Base-by-base conservation (phyloP, 257 asterid species). In the Scutellaria minor region DNA sequence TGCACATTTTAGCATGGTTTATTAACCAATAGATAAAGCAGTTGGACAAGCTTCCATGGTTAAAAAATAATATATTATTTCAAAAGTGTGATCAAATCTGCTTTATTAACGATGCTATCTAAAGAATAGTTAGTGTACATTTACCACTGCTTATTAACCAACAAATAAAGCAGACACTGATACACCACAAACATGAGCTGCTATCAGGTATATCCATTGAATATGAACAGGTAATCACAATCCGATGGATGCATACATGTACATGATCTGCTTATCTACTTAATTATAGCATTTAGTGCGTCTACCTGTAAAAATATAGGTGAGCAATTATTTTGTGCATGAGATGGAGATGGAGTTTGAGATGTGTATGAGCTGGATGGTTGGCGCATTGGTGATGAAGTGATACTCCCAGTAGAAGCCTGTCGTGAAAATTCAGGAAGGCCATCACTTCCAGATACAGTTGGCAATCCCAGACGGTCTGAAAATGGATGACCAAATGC, bases 401-500 rank as follows among this genome's bases (percentile, higher is more conserved):
- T 79, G 48, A 85, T 71, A 72, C 85, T 89, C 78, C 93, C 97
- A 9, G 85, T 66, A 52, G 98, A 94, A 77, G 89, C 74, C 81
- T 94, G 99, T 67, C 93, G 83, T 68, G 91, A 54, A 74, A 91
- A 88, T 72, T 91, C 98, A 24, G 96, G 87, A 72, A 79, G 54
- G 82, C 80, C 66, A 51, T 89, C 90, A 77, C 83, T 85, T 79
- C 91, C 98, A 72, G 93, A 82, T 68, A 86, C 75, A 68, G 90
- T 83, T 67, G 99, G 97, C 69, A 86, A 72, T 68, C 98, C 99
- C 51, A 79, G 68, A 78, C 99, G 99, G 78, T 91, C 99, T 46
- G 99, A 88, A 83, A 94, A 94, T 60, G 99, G 99, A 87, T 94
- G 99, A 74, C 99, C 99, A 88, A 94, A 94, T 50, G 99, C 97